Percentiles rank a stretch among this genome's conserved stretches.
Conservation (phyloP, 2,329 filamentous ascomycete species). For the Balansia obtecta region DNA sequence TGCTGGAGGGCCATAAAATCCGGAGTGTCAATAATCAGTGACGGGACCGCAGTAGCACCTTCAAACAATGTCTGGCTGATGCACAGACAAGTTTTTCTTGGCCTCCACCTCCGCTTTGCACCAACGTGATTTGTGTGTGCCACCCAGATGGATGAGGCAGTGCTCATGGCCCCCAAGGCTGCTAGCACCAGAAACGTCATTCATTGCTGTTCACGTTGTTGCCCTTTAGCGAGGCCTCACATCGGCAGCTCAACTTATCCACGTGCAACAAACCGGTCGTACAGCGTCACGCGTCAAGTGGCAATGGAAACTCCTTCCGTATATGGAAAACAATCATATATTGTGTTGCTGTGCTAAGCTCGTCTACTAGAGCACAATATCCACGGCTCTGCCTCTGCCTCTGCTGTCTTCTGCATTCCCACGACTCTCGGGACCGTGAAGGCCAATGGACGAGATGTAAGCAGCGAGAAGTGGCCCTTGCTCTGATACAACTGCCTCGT, state of each 20-base stretch:
- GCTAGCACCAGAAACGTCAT: not conserved
- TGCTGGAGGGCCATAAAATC: not conserved
- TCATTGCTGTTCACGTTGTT: not conserved
- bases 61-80: slow-evolving; percentile 2
- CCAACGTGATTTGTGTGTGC: not conserved
- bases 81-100: not conserved
- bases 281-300: not conserved
- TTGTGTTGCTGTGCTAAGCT: not conserved
- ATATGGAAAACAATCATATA: not conserved
- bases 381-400: not conserved
- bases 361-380: not conserved
- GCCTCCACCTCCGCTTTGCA: not conserved
- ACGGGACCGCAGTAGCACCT: not conserved
- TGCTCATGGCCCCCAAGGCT: not conserved
- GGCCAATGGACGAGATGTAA: slow-evolving; percentile 1
- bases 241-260: not conserved
- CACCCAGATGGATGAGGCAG: not conserved
- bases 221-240: not conserved
- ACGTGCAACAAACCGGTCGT: not conserved
- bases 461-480: not conserved
- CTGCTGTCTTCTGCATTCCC: not conserved
- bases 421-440: not conserved
- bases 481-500: not conserved
- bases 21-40: not conserved
- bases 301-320: not conserved